Percentiles rank a stretch among this genome's conserved stretches.
phyloP scores from a whole-genome alignment of 345 rosid genomes.

The Gossypium bickii region DNA sequence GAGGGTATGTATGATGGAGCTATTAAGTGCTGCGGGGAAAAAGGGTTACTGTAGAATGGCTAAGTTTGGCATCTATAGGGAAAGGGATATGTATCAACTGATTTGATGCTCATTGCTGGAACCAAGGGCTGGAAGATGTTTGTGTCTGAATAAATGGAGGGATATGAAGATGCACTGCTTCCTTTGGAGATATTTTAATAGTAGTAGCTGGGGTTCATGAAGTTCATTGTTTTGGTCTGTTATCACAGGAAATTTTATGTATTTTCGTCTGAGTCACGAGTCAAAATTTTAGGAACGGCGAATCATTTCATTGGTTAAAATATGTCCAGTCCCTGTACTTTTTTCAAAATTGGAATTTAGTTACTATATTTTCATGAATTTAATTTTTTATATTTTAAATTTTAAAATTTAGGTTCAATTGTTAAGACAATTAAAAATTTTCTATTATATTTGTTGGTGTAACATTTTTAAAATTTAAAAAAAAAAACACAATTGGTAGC shows the following conservation, averaged over 20 bases:
- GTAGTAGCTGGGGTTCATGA: not conserved
- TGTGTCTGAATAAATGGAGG: not conserved
- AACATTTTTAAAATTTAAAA: too few species aligned
- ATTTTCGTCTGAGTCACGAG: not conserved
- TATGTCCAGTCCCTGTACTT: too few species aligned
- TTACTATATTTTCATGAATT: too few species aligned
- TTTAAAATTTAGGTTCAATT: too few species aligned
- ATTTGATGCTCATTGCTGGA: not conserved
- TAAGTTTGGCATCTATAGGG: not conserved
- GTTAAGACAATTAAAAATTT: too few species aligned
- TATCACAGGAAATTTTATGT: not conserved
- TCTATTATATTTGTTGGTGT: too few species aligned
- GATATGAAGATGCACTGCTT: not conserved
- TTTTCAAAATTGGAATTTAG: too few species aligned
- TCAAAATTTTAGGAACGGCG: too few species aligned
- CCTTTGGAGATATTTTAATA: not conserved
- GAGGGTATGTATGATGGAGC: conserved; percentile 2
- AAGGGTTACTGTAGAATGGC: not conserved
- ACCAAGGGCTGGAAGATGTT: not conserved
- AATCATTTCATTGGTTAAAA: too few species aligned
- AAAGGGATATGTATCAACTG: not conserved
- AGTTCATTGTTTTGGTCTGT: not conserved
- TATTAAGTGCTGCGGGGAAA: conserved; percentile 1
- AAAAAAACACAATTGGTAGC: too few species aligned
- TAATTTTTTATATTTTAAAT: too few species aligned